phyloP scores from a whole-genome alignment of 768 basidiomycete species.

The Suillus variegatus region DNA sequence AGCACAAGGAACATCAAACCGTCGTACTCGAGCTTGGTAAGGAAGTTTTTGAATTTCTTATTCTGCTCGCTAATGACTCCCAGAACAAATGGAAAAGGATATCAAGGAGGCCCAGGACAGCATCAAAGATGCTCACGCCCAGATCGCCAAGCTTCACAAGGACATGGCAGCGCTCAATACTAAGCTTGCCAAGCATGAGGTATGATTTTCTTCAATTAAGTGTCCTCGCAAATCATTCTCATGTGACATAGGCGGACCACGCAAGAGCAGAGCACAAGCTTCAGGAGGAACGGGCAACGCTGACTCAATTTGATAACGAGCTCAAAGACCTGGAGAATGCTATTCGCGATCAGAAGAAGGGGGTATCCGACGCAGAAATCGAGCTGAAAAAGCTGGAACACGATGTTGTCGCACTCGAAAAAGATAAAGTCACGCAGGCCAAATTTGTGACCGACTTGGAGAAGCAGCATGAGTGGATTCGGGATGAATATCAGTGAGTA shows the following conservation, averaged over 20 bases:
- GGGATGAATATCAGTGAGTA: slow-evolving; percentile 81
- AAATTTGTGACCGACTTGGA: slow-evolving; percentile 67
- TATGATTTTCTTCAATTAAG: slow-evolving; percentile 12
- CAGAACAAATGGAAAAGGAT: slow-evolving; percentile 34
- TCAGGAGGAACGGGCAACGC: slow-evolving; percentile 82
- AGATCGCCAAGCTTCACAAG: slow-evolving; percentile 54
- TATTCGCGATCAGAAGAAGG: slow-evolving; percentile 80
- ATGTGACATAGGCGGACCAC: slow-evolving; percentile 47
- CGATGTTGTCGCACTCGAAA: slow-evolving; percentile 58
- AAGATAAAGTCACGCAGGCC: slow-evolving; percentile 60
- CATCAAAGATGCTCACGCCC: slow-evolving; percentile 35
- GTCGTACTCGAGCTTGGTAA: slow-evolving; percentile 85
- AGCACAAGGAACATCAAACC: slow-evolving; percentile 90
- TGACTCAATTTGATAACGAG: slow-evolving; percentile 88
- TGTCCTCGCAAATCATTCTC: not conserved
- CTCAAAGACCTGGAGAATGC: slow-evolving; percentile 78
- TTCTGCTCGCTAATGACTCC: not conserved
- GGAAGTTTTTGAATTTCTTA: slow-evolving; percentile 20
- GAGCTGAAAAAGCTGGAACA: slow-evolving; percentile 68
- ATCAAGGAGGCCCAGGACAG: slow-evolving; percentile 25
- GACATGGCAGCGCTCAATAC: slow-evolving; percentile 63
- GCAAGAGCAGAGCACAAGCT: slow-evolving; percentile 70
- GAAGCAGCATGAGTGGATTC: slow-evolving; percentile 85
- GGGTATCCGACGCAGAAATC: slow-evolving; percentile 67
- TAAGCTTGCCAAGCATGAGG: slow-evolving; percentile 39